A percentile compares a stretch with the other conserved stretches of the same genome.
These are phyloP conservation scores for Salvia sclarea DNA, from an alignment of 305 asterid genomes.

Conservation along the genomic window DNA sequence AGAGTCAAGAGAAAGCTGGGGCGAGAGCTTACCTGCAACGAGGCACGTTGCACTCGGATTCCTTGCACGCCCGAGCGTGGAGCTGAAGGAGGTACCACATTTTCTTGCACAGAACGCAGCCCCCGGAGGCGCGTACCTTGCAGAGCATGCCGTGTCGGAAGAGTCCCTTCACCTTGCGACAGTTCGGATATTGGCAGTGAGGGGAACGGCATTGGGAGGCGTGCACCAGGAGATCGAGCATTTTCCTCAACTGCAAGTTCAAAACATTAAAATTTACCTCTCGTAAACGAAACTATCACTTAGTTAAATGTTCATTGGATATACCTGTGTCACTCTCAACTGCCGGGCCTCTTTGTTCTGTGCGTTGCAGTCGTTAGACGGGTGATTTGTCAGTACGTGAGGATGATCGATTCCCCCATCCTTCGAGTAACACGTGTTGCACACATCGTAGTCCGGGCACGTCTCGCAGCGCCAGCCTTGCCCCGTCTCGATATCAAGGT, in stretches of 20 bases:
- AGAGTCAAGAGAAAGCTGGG: background rate
- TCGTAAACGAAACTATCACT: slow-evolving; percentile 7
- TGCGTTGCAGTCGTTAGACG: slow-evolving; percentile 88
- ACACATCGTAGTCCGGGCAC: slow-evolving; percentile 94
- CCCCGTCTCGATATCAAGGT: slow-evolving; percentile 92
- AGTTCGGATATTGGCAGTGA: slow-evolving; percentile 80
- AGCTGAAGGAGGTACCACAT: slow-evolving; percentile 99
- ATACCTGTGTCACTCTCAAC: slow-evolving; percentile 85
- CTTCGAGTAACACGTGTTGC: slow-evolving; percentile 79
- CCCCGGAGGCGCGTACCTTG: slow-evolving; percentile 86
- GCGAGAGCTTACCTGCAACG: slow-evolving; percentile 83
- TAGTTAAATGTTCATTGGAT: background rate
- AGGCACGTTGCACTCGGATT: slow-evolving; percentile 84
- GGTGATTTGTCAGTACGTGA: slow-evolving; percentile 86
- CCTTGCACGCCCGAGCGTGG: slow-evolving; percentile 97
- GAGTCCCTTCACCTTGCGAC: slow-evolving; percentile 97
- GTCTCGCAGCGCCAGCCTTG: slow-evolving; percentile 99
- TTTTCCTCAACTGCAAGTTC: slow-evolving; percentile 80
- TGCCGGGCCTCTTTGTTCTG: slow-evolving; percentile 97
- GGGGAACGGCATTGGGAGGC: slow-evolving; percentile 88
- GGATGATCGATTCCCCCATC: slow-evolving; percentile 91
- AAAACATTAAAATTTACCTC: slow-evolving; percentile 30
- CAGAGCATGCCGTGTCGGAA: slow-evolving; percentile 93
- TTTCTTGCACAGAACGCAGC: slow-evolving; percentile 87
- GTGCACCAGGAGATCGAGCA: slow-evolving; percentile 97